phyloP scores from a whole-genome alignment of 1,284 basidiomycete species.

The Melampsora larici-populina region DNA sequence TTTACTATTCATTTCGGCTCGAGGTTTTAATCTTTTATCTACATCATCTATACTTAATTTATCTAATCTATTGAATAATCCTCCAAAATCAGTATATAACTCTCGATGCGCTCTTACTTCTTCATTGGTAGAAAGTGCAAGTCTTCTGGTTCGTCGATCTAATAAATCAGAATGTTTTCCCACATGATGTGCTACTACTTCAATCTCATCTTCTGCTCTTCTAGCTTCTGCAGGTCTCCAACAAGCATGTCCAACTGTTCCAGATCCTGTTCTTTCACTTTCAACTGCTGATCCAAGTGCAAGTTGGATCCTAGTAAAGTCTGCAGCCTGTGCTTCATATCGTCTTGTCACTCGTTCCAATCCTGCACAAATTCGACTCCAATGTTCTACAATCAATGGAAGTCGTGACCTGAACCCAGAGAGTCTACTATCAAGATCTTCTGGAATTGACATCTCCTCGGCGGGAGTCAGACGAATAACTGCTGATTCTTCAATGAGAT shows the following conservation, averaged over 20 bases:
- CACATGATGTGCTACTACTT: constrained; percentile 19
- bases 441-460: constrained; percentile 86
- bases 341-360: constrained; percentile 79
- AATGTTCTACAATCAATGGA: constrained; percentile 73
- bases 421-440: constrained; percentile 83
- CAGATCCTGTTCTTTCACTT: constrained; percentile 23
- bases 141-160: constrained; percentile 4
- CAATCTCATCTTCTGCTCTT: constrained; percentile 30
- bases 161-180: constrained; percentile 36
- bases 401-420: constrained; percentile 66
- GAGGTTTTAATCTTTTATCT: constrained; percentile 71
- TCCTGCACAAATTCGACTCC: constrained; percentile 80
- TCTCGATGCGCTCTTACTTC: constrained; percentile 27
- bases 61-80: constrained; percentile 34
- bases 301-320: constrained; percentile 56
- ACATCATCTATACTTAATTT: constrained; percentile 74
- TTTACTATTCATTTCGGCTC: constrained; percentile 68
- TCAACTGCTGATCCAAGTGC: constrained; percentile 34
- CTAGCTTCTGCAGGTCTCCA: constrained; percentile 18
- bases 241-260: not conserved
- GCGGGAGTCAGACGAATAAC: constrained; percentile 74
- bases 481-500: constrained; percentile 78
- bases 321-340: constrained; percentile 78
- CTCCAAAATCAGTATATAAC: constrained; percentile 10
- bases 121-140: constrained; percentile 20